Evolutionary conservation across 257 asterid genomes (phyloP).

Genomic region (Ballota nigra): DNA sequence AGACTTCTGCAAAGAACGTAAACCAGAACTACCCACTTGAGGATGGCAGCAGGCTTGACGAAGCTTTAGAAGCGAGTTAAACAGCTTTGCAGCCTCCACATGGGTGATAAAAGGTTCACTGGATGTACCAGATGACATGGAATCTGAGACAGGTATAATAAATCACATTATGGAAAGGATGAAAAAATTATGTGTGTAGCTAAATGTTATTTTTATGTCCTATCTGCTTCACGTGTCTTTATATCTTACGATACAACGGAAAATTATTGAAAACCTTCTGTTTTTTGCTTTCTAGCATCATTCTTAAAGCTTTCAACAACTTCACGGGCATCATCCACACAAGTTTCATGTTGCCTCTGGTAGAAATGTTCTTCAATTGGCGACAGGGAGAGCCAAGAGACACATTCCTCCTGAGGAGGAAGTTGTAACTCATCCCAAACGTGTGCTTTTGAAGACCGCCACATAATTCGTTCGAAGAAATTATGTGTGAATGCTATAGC

Average conservation of each 20-base stretch:
- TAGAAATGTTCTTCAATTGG: conserved; percentile 93
- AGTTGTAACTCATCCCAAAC: conserved; percentile 83
- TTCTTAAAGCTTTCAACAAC: conserved; percentile 69
- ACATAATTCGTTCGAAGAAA: conserved; percentile 73
- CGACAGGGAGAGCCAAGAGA: conserved; percentile 85
- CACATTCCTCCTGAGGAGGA: conserved; percentile 89
- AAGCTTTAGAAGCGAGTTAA: conserved; percentile 92
- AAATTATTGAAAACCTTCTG: conserved; percentile 46
- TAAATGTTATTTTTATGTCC: background rate
- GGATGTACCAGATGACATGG: conserved; percentile 36
- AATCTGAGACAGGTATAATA: conserved; percentile 40
- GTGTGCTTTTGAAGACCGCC: conserved; percentile 89
- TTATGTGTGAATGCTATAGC: conserved; percentile 68
- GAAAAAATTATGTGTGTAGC: background rate
- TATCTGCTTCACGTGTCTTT: conserved; percentile 17
- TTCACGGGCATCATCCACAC: conserved; percentile 86
- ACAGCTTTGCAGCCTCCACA: conserved; percentile 86
- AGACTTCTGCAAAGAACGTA: conserved; percentile 87
- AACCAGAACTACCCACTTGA: conserved; percentile 98
- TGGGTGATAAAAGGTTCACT: conserved; percentile 62
- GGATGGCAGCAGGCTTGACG: conserved; percentile 99
- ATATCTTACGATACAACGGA: conserved; percentile 7
- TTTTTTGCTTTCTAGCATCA: conserved; percentile 46
- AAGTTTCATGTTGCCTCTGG: conserved; percentile 90
- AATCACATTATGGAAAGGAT: conserved; percentile 14